Evolutionary conservation across 768 basidiomycete species (phyloP), one percentile per base, ranked within the genome.

Genomic region (Leucocoprinus sp.): DNA sequence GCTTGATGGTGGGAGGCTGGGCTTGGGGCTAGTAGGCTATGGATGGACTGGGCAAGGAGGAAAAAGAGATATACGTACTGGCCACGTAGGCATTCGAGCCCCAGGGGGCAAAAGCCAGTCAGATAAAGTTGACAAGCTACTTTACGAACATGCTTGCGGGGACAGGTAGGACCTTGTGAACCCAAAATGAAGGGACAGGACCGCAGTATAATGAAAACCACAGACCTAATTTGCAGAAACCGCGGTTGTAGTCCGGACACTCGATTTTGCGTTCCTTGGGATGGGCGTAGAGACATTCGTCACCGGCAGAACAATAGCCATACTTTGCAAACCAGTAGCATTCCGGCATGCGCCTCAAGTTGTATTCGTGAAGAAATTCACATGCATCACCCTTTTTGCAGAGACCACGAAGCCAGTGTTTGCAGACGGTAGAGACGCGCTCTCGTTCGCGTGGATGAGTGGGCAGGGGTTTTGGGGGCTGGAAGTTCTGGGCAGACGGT

Each of bases 301-400:
- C 93, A 46, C 96, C 95, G 15, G 93, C 84, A 19, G 90, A 89
- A 62, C 96, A 98, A 64, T 93, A 98, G 12, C 96, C 96, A 57
- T 92, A 93, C 63, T 95, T 96, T 42, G 90, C 90, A 63, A 82
- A 97, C 93, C 93, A 98, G 84, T 92, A 96, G 58, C 96, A 98
- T 61, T 97, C 91, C 5, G 96, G 96, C 93, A 98, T 98, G 50
- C 90, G 84, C 49, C 96, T 70, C 41, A 99, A 75, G 61, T 98
- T 96, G 70, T 97, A 99, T 68, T 98, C 96, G 66, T 99, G 96
- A 60, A 98, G 74, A 64, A 98, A 99, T 67, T 98, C 96, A 68
- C 96, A 99, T 19, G 86, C 84, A 59, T 93, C 88, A 43, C 93
- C 95, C 64, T 98, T 98, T 69, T 98, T 98, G 67, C 96, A 98